Evolutionary conservation across 208 protist species (phyloP).

Genomic region (Crithidia bombi): DNA sequence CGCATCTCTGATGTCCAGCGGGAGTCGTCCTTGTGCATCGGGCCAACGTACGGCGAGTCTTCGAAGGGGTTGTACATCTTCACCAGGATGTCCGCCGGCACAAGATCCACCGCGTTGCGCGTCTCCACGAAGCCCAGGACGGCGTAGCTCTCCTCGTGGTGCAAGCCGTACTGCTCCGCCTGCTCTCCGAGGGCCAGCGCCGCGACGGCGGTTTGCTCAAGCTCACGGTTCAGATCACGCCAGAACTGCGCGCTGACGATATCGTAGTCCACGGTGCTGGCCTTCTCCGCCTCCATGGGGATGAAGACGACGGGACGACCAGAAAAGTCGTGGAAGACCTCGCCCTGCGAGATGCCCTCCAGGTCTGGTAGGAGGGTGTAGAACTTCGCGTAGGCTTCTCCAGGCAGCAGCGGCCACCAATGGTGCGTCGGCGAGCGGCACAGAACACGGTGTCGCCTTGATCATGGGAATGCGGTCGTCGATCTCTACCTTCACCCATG

Average conservation of each 20-base stretch:
- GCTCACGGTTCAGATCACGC: slow-evolving; percentile 37
- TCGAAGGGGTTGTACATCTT: slow-evolving; percentile 80
- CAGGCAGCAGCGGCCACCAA: slow-evolving; percentile 77
- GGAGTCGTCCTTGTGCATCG: slow-evolving; percentile 63
- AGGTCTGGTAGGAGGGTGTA: slow-evolving; percentile 76
- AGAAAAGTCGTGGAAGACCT: slow-evolving; percentile 69
- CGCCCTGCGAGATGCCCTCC: slow-evolving; percentile 52
- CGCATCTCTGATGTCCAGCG: slow-evolving; percentile 50
- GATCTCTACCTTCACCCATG: slow-evolving; percentile 65
- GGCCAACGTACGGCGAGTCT: slow-evolving; percentile 58
- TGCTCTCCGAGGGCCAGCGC: slow-evolving; percentile 44
- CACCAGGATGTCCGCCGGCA: slow-evolving; percentile 58
- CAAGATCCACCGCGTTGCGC: slow-evolving; percentile 38
- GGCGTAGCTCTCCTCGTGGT: slow-evolving; percentile 62
- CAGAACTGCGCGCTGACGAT: slow-evolving; percentile 26
- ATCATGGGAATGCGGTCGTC: slow-evolving; percentile 65
- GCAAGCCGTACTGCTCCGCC: slow-evolving; percentile 51
- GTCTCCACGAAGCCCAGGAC: slow-evolving; percentile 64
- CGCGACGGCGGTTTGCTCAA: slow-evolving; percentile 44
- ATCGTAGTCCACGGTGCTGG: slow-evolving; percentile 45
- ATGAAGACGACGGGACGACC: slow-evolving; percentile 48
- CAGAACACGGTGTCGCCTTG: slow-evolving; percentile 56
- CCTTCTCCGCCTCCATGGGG: slow-evolving; percentile 35
- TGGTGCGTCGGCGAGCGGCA: slow-evolving; percentile 66
- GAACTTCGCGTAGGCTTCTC: slow-evolving; percentile 85